These are phyloP conservation scores for Dendrobium huoshanense DNA, from an alignment of 106 monocot genomes.

Conservation along the genomic window DNA sequence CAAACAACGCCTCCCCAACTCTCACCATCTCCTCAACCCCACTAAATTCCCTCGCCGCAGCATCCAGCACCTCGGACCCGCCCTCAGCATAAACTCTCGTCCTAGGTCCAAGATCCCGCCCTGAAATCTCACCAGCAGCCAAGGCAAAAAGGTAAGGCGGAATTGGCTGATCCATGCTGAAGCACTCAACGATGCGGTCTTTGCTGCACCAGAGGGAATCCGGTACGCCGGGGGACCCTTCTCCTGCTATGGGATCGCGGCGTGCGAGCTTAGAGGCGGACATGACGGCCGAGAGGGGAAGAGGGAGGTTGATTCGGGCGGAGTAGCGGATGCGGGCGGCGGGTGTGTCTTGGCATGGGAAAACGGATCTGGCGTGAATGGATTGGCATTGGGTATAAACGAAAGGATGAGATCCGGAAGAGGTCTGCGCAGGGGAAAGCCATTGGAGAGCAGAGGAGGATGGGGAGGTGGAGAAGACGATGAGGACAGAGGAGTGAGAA, in stretches of 20 bases:
- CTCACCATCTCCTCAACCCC: conserved; percentile 86
- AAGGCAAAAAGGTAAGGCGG: conserved; percentile 92
- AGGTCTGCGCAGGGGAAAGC: conserved; percentile 73
- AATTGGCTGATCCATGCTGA: conserved; percentile 75
- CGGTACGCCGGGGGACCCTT: conserved; percentile 12
- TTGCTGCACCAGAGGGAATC: conserved; percentile 55
- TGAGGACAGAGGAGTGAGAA: conserved; percentile 30
- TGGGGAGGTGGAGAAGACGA: conserved; percentile 63
- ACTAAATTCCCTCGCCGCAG: conserved; percentile 73
- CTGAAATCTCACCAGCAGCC: conserved; percentile 67
- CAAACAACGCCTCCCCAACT: conserved; percentile 75
- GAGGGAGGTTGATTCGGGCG: conserved; percentile 64
- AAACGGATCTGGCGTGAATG: conserved; percentile 85
- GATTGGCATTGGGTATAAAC: conserved; percentile 93
- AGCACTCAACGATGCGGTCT: conserved; percentile 72
- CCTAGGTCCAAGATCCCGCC: conserved; percentile 72
- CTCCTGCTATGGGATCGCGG: conserved; percentile 39
- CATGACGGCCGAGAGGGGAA: conserved; percentile 60
- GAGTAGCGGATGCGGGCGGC: conserved; percentile 70
- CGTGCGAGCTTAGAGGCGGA: conserved; percentile 47
- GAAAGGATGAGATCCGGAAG: conserved; percentile 46
- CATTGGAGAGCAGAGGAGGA: conserved; percentile 85
- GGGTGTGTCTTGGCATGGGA: conserved; percentile 99
- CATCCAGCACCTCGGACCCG: conserved; percentile 41
- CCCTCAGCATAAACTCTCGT: conserved; percentile 77